Conservation (phyloP, 352 stramenopile species). For the Pelagophyceae sp. region DNA sequence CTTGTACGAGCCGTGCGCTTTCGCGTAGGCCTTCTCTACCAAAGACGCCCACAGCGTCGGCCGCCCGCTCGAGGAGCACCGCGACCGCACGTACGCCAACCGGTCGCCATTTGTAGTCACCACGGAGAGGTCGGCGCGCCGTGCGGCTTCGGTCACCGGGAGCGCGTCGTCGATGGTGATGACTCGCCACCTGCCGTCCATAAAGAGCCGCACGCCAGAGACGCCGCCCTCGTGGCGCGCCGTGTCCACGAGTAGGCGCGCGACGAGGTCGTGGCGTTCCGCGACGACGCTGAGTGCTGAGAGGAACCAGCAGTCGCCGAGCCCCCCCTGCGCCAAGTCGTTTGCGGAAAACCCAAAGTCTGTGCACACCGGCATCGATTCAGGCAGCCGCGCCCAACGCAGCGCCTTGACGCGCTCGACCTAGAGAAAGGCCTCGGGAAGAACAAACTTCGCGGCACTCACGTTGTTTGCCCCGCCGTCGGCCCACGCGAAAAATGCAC, state of each 20-base stretch:
- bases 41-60: constrained; percentile 47
- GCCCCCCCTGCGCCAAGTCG: constrained; percentile 29
- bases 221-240: constrained; percentile 25
- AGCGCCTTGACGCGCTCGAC: constrained; percentile 37
- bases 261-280: constrained; percentile 50
- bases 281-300: constrained; percentile 55
- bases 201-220: constrained; percentile 40
- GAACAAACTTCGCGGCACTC: too few relatives aligned
- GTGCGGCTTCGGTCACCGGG: constrained; percentile 3
- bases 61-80: not conserved
- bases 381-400: constrained; percentile 28
- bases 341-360: constrained; percentile 10
- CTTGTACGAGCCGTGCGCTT: constrained; percentile 50
- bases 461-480: constrained; percentile 43
- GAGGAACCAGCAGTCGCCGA: constrained; percentile 64
- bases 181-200: constrained; percentile 44
- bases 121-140: not conserved
- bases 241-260: constrained; percentile 31
- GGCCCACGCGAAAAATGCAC: constrained; percentile 43
- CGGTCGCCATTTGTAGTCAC: not conserved
- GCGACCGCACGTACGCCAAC: constrained; percentile 1
- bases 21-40: constrained; percentile 59
- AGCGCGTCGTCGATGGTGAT: constrained; percentile 42
- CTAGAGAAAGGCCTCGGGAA: too few relatives aligned
- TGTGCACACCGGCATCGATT: constrained; percentile 15